Base-by-base conservation (phyloP, 1,284 basidiomycete species). In the Naganishia liquefaciens region DNA sequence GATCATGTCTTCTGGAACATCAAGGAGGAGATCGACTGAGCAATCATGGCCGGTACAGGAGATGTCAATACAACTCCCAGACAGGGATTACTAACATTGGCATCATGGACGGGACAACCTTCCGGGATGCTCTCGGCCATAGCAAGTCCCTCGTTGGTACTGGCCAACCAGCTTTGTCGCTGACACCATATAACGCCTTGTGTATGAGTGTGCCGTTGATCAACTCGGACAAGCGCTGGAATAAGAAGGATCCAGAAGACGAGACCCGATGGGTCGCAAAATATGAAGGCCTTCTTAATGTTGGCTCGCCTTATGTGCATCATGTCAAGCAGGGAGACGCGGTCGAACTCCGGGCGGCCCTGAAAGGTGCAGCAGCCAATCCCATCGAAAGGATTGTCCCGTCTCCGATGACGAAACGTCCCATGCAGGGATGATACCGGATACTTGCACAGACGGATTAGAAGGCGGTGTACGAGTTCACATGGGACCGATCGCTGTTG, bases 121-220 rank as follows among this genome's bases (percentile, higher is more conserved):
- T 71, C 67, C 58, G 62, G 21, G 42, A 69, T 44, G 65, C 62
- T 25, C n/a, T 73, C 7, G 69, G 70, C 4, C 44, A 46, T 21
- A 72, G 71, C 63, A 72, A 75, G 57, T 65, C 65, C 46, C 64
- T 69, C 39, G 40, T 71, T 11, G 71, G 67, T 17, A 52, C 73
- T 25, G 70, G 69, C 1, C 54, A 50, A 40, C 71, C 71, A 6
- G 63, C n/a, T 19, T 54, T 74, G 1, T 78, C 76, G 4, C 79
- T 78, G 5, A 71, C 71, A 63, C 33, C 33, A 13, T 37, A 37
- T 37, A 13, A 37, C 13, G 33, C 33, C 6, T 13, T 37, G 3
- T 37, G 80, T 63, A 66, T 80, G 27, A 80, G 80, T 7, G 76
- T 81, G 17, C 80, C 80, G 13, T 81, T 81, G 69, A 77, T 81